Evolutionary conservation across 805 yeast species (phyloP), one percentile per base, ranked within the genome.

Genomic region (Zygosaccharomyces kombuchaensis): DNA sequence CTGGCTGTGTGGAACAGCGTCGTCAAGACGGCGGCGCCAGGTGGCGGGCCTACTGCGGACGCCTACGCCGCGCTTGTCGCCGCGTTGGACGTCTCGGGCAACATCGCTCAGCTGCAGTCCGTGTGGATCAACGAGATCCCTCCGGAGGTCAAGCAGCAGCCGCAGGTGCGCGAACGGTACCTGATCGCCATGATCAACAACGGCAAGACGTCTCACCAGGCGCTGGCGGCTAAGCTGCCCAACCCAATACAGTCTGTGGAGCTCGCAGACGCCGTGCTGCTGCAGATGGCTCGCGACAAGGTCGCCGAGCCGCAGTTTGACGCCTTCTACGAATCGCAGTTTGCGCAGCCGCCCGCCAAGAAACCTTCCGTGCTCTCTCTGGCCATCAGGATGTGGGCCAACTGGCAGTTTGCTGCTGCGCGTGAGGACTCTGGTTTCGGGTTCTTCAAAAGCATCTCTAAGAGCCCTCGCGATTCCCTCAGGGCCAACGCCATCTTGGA

Each of bases 1-100:
- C 54, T 59, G 44, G 67, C 67, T 1, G 53, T 62, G 31, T 63
- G 68, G 68, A 62, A 63, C 37, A 51, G 62, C 34, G 40, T 54
- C 12, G 51, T 61, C 17, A 56, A 55, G 34, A 37, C 51, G 13
- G 27, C 14, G 32, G 16, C 14, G n/a, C 10, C 32, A 29, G 14
- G 32, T 14, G 16, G 12, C 14, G 32, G 32, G 14, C 38, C 47
- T 8, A 45, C 40, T 4, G 50, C 52, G 2, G 36, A 45, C 9
- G 60, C 66, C 4, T 63, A 54, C 43, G 46, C 51, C n/a, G 40
- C 55, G 12, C 44, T 63, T 25, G 36, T 62, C 10, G 44, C 45
- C 27, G 60, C 64, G 2, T 46, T 63, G 8, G 47, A 48, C 6
- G 34, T 35, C 7, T 57, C 64, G 7, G 47, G 53, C 12, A 54